Evolutionary conservation across 2,329 filamentous ascomycete genomes (phyloP), one percentile per base, ranked within the genome.

Genomic region (Dactylonectria estremocensis): DNA sequence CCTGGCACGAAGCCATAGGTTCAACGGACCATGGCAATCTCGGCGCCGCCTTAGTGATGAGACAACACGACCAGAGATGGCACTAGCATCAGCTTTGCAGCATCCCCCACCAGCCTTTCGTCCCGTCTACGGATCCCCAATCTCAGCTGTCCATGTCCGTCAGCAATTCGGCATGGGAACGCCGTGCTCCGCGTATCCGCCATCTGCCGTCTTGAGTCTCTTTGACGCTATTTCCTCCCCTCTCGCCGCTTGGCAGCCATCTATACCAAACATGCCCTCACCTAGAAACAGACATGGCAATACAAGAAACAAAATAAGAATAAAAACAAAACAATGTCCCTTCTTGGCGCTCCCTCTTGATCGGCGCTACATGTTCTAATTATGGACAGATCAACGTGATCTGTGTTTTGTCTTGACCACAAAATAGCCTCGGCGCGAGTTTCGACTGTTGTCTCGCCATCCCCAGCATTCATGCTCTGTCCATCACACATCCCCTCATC

Each of bases 371-470:
- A n/a, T 35, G n/a, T 31, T 20, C 53, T 35, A 28, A 28, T 28
- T 28, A 5, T 28, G 24, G 24, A 28, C 24, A 28, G 24, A 7
- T 28, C 14, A 52, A 61, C 53, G 58, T 62, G 58, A 46, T 48
- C 58, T 58, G 53, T 66, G 64, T 66, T 66, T 66, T 62, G 53
- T 13, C 53, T 62, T 52, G 37, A 54, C 58, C 37, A 31, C 53
- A 46, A 46, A 22, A 18, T 37, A 18, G 20, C 35, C 6, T 37
- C 43, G 40, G 16, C 14, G 24, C 46, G 31, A 11, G 61, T 64
- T 49, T 64, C 61, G 57, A 10, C 48, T 37, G 43, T n/a, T 40
- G 60, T 63, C 60, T 63, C 60, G 63, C 63, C 57, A 57, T 57
- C 49, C 56, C 33, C 24, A 49, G 37, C 18, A 45, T 66, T 66